Evolutionary conservation across 1,139 yeast species (phyloP).

Genomic region (Pichia sp.): DNA sequence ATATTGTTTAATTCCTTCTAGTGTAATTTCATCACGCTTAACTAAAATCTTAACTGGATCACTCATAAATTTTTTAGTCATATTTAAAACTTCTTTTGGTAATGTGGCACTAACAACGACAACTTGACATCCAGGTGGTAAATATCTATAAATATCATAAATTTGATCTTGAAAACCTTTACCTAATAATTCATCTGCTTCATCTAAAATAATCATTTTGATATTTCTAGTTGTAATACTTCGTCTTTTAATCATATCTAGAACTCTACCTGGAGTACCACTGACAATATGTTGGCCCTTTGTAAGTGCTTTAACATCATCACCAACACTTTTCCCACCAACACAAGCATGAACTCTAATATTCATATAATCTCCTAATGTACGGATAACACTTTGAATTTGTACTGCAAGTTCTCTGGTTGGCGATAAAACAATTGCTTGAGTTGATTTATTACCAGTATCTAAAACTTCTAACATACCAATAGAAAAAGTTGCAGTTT

Average conservation of each 20-base stretch:
- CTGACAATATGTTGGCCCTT: slow-evolving; percentile 88
- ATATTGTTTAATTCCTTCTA: slow-evolving; percentile 88
- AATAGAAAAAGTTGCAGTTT: slow-evolving; percentile 92
- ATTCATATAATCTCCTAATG: slow-evolving; percentile 82
- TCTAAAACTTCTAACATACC: slow-evolving; percentile 84
- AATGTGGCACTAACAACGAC: slow-evolving; percentile 94
- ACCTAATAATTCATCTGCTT: slow-evolving; percentile 87
- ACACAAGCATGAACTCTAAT: slow-evolving; percentile 85
- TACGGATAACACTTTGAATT: slow-evolving; percentile 76
- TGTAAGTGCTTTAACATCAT: slow-evolving; percentile 64
- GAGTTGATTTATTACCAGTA: slow-evolving; percentile 58
- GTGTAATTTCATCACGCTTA: slow-evolving; percentile 79
- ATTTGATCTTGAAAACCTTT: slow-evolving; percentile 93
- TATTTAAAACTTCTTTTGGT: slow-evolving; percentile 76
- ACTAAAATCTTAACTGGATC: slow-evolving; percentile 90
- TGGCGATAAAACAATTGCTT: slow-evolving; percentile 87
- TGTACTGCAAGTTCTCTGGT: slow-evolving; percentile 92
- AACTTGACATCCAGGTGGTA: slow-evolving; percentile 81
- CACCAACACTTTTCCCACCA: slow-evolving; percentile 85
- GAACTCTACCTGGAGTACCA: slow-evolving; percentile 94
- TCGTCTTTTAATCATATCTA: slow-evolving; percentile 80
- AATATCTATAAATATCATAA: slow-evolving; percentile 73
- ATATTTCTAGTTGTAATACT: slow-evolving; percentile 60
- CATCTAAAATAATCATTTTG: slow-evolving; percentile 83
- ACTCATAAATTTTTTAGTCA: slow-evolving; percentile 81